Evolutionary conservation across 768 basidiomycete genomes (phyloP), one percentile per base, ranked within the genome.

Genomic region (Chiua virens): DNA sequence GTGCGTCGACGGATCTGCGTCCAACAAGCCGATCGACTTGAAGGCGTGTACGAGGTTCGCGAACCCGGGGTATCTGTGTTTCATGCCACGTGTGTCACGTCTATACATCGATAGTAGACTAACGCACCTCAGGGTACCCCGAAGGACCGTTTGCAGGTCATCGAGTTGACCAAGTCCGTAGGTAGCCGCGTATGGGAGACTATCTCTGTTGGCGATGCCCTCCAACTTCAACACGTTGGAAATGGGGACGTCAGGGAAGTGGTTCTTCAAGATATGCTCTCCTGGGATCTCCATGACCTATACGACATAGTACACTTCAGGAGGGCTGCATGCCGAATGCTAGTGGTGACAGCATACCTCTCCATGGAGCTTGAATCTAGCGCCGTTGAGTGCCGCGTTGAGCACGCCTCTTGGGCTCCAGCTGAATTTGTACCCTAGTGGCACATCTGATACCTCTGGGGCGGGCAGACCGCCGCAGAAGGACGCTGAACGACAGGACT

Each of bases 391-490:
- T 0, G 89, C 89, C 3, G 93, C 95, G 15, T 76, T 80, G 35
- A 98, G 71, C 8, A 96, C 93, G 6, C 92, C 94, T 50, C 84
- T 77, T 0, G 95, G 93, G 43, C 84, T 89, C 95, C 95, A 98
- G 57, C 92, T 91, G 64, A 93, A 93, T 64, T 94, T 96, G 63
- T 96, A 94, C n/a, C 86, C 78, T 10, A 95, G 71, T 2, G 92
- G 92, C 15, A 87, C 81, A 54, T 75, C 68, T 9, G 70, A 60
- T 8, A 63, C 70, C 20, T 65, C 87, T 0, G 90, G 90, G 1
- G 87, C 85, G 0, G 95, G 95, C 5, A 98, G 74, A 2, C 95
- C 95, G 1, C 95, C 95, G 49, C 95, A 98, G 76, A 95, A 95
- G 1, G 91, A 93, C 1, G 82, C n/a, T 82, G 66, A 96, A 97